phyloP scores from a whole-genome alignment of 768 basidiomycete species.

The Trametopsis cervina region DNA sequence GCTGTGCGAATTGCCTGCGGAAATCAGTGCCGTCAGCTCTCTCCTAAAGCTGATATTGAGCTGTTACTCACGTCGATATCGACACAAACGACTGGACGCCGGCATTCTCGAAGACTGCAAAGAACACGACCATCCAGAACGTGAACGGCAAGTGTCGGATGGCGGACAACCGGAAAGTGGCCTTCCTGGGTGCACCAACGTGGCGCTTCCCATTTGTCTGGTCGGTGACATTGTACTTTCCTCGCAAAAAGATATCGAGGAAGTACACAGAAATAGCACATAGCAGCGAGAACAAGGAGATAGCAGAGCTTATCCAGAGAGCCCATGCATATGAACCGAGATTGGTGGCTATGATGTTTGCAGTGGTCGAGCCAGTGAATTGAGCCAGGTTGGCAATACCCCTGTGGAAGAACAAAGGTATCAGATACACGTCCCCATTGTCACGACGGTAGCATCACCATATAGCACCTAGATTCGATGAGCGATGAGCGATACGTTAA shows the following conservation, averaged over 20 bases:
- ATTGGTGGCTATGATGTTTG: conserved; percentile 33
- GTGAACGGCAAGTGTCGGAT: conserved; percentile 29
- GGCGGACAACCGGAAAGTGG: conserved; percentile 27
- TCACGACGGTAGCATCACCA: conserved; percentile 20
- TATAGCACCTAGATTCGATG: conserved; percentile 21
- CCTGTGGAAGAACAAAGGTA: conserved; percentile 15
- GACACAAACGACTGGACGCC: conserved; percentile 38
- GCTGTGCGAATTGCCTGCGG: conserved; percentile 34
- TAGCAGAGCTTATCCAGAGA: conserved; percentile 34
- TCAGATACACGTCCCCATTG: background rate
- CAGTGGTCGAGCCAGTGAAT: conserved; percentile 34
- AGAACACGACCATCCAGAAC: conserved; percentile 36
- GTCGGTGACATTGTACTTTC: conserved; percentile 30
- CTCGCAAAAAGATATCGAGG: conserved; percentile 31
- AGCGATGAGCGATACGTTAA: background rate
- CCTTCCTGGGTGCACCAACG: conserved; percentile 17
- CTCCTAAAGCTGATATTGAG: too few relatives aligned
- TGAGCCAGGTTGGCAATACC: conserved; percentile 34
- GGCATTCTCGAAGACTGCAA: conserved; percentile 35
- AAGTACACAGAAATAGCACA: conserved; percentile 31
- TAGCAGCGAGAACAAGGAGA: conserved; percentile 31
- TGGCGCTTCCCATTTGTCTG: conserved; percentile 28
- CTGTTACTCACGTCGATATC: conserved; percentile 34
- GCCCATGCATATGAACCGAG: conserved; percentile 35
- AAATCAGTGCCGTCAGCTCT: too few relatives aligned